These are phyloP conservation scores for Xylaria nigripes DNA, from an alignment of 495 filamentous ascomycete genomes.

Conservation along the genomic window DNA sequence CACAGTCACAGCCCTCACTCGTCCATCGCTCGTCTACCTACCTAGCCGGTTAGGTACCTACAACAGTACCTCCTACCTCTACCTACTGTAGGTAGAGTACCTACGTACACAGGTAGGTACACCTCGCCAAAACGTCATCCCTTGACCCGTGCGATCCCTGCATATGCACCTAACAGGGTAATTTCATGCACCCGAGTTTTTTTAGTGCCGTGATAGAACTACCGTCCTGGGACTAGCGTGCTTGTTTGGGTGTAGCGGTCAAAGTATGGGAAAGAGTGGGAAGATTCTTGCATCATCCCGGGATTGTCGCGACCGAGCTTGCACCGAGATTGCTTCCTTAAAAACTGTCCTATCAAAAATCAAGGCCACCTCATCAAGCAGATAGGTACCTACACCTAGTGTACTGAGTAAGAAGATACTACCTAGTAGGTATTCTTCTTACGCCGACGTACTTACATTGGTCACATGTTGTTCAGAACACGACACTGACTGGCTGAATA, in stretches of 20 bases:
- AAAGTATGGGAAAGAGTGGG: neutral
- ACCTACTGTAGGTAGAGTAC: neutral
- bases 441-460: too few relatives aligned
- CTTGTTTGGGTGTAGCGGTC: slow-evolving; percentile 8
- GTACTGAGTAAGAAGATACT: too few relatives aligned
- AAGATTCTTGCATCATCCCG: slow-evolving; percentile 14
- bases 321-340: slow-evolving; percentile 14
- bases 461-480: neutral
- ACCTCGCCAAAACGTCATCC: too few relatives aligned
- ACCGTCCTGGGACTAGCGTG: slow-evolving; percentile 17
- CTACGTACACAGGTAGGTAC: neutral
- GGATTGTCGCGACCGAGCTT: slow-evolving; percentile 19
- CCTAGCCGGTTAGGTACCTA: too few relatives aligned
- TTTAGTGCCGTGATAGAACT: slow-evolving; percentile 15
- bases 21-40: too few relatives aligned
- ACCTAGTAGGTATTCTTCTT: too few relatives aligned
- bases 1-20: too few relatives aligned
- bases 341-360: slow-evolving; percentile 12
- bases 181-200: neutral
- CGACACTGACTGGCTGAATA: too few relatives aligned
- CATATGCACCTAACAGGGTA: neutral
- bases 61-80: too few relatives aligned
- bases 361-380: slow-evolving; percentile 12
- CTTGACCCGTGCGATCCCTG: slow-evolving; percentile 5
- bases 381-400: neutral